Conservation (phyloP, 2,329 filamentous ascomycete genomes). For the Trichophyton simii region DNA sequence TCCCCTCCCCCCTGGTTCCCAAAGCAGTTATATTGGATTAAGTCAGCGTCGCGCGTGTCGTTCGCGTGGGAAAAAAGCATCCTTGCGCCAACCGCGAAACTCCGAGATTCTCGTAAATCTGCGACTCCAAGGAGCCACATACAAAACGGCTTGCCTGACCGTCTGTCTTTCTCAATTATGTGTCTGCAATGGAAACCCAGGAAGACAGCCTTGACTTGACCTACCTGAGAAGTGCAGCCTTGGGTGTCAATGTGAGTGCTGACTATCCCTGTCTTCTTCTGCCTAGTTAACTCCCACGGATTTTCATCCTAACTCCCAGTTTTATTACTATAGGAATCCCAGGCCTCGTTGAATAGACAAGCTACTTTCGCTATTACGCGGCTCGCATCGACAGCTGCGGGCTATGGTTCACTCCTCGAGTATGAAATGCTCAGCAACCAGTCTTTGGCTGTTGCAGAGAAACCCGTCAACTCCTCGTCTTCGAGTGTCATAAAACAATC, state of each 20-base stretch:
- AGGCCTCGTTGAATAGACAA: not conserved
- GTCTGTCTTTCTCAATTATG: not conserved
- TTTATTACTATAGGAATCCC: not conserved
- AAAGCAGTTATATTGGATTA: slow-evolving; percentile 4
- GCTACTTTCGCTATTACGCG: not conserved
- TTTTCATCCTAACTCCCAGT: not conserved
- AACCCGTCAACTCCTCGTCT: not conserved
- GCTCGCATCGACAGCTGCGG: not conserved
- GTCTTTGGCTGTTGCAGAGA: slow-evolving; percentile 4
- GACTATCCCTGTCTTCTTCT: slow-evolving; percentile 2
- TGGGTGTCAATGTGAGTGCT: slow-evolving; percentile 27
- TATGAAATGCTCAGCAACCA: slow-evolving; percentile 3
- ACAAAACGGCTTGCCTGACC: no score
- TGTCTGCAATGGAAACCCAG: slow-evolving; percentile 26
- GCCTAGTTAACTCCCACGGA: not conserved
- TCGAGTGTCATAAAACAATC: not conserved
- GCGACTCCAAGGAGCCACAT: not conserved
- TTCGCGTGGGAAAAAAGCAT: not conserved
- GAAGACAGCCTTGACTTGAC: slow-evolving; percentile 30
- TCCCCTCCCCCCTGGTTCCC: no score
- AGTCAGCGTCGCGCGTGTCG: not conserved
- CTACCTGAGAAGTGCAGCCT: slow-evolving; percentile 30
- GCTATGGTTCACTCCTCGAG: not conserved
- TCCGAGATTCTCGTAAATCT: not conserved
- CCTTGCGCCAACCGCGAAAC: not conserved